Evolutionary conservation across 495 filamentous ascomycete genomes (phyloP).

Genomic region (Lepidopterella palustris): DNA sequence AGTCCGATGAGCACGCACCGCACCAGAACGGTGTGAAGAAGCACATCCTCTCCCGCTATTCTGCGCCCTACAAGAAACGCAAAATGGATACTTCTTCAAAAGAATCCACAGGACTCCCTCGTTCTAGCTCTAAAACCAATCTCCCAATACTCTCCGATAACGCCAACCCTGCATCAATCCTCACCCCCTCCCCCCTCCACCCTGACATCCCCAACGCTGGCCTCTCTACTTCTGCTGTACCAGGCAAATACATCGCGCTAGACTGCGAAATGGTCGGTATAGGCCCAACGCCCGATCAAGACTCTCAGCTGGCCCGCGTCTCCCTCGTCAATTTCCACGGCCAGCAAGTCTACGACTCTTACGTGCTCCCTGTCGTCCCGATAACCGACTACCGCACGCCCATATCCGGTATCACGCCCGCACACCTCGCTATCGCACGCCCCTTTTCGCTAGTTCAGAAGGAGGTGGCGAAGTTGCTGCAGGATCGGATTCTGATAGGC

Average conservation of each 20-base stretch:
- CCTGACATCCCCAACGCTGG: slow-evolving; percentile 43
- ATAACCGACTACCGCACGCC: slow-evolving; percentile 86
- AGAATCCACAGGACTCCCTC: too few species aligned
- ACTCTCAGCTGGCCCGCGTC: slow-evolving; percentile 72
- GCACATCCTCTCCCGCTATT: slow-evolving; percentile 1
- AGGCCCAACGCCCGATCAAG: slow-evolving; percentile 47
- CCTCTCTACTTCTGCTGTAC: slow-evolving; percentile 41
- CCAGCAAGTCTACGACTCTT: slow-evolving; percentile 83
- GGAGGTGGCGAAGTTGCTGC: slow-evolving; percentile 63
- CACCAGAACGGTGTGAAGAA: not conserved
- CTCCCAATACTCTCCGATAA: slow-evolving; percentile 2
- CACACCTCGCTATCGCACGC: slow-evolving; percentile 46
- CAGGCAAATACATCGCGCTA: slow-evolving; percentile 83
- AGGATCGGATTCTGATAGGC: slow-evolving; percentile 71
- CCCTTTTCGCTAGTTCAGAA: slow-evolving; percentile 67
- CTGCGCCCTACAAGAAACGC: slow-evolving; percentile 26
- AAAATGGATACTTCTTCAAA: slow-evolving; percentile 27
- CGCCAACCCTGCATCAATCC: slow-evolving; percentile 15
- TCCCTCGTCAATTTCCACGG: slow-evolving; percentile 91
- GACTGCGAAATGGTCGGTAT: slow-evolving; percentile 99
- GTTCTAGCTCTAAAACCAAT: slow-evolving; percentile 6
- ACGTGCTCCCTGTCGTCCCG: slow-evolving; percentile 65
- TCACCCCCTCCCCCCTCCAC: slow-evolving; percentile 15
- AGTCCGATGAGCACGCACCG: not conserved
- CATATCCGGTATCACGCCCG: slow-evolving; percentile 70